These are phyloP conservation scores for Royoungia palumana DNA, from an alignment of 768 basidiomycete genomes.

Conservation along the genomic window DNA sequence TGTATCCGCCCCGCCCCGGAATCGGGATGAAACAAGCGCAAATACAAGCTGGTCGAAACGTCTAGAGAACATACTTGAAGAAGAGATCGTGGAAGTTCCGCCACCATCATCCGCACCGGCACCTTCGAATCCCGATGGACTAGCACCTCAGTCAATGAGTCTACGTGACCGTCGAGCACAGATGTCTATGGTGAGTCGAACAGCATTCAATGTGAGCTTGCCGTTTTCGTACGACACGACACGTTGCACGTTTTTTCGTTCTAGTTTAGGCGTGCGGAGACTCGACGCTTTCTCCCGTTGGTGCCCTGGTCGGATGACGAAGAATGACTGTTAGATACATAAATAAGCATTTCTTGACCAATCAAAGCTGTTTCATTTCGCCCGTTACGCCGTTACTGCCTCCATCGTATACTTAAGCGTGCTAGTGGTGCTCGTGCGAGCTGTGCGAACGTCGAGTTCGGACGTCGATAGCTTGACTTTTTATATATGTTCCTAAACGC, in stretches of 20 bases:
- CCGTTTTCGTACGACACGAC: background rate
- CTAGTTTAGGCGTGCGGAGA: slow-evolving; percentile 25
- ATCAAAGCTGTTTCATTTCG: slow-evolving; percentile 11
- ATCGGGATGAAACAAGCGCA: background rate
- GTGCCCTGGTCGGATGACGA: slow-evolving; percentile 33
- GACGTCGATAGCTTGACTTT: too few relatives aligned
- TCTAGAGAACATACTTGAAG: background rate
- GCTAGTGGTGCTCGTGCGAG: too few relatives aligned
- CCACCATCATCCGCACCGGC: background rate
- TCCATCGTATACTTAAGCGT: too few relatives aligned
- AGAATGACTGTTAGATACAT: slow-evolving; percentile 12
- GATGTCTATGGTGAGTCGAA: slow-evolving; percentile 23
- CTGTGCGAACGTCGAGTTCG: too few relatives aligned
- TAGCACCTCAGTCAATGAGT: slow-evolving; percentile 28
- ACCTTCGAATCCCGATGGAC: slow-evolving; percentile 3
- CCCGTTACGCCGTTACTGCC: slow-evolving; percentile 11
- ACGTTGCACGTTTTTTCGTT: too few relatives aligned
- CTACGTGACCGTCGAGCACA: slow-evolving; percentile 32
- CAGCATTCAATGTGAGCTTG: background rate
- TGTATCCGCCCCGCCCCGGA: background rate
- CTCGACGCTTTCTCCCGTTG: slow-evolving; percentile 29
- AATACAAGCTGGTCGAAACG: background rate
- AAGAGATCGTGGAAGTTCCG: background rate
- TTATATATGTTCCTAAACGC: background rate
- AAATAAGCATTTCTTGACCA: slow-evolving; percentile 14